Base-by-base conservation (phyloP, 352 stramenopile species). In the Thalassiosira hispida region DNA sequence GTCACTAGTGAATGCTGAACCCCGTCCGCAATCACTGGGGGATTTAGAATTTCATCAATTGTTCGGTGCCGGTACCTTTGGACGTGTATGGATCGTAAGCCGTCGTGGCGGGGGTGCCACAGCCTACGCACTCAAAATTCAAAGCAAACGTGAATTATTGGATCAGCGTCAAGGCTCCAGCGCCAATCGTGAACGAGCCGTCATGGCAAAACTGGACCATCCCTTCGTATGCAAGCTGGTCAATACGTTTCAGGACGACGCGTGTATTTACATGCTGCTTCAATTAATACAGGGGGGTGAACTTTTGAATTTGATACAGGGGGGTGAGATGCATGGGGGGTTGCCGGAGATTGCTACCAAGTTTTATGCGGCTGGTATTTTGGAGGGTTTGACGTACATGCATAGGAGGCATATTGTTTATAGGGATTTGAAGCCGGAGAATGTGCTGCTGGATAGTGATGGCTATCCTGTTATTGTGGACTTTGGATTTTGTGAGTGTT, bases 381-480 rank as follows among this genome's bases (percentile, higher is more conserved):
- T 98, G 25, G 91, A 98, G 6, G 95, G 93, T 20, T 91, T 99
- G 25, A 95, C 98, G 73, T 96, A 99, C 68, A 89, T 99, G 67
- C 85, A 90, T 97, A 11, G 95, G 95, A 86, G 89, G 31, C 91
- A 91, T 68, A 89, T 87, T 77, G 52, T 88, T 18, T 93, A 90
- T 68, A 85, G 85, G 18, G 85, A 84, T 92, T 94, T 96, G 95
- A 87, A 97, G 93, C 84, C 95, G 2, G 95, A 98, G 73, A 98
- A 98, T 88, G 79, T 90, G 7, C 75, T 97, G 61, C 73, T 97
- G 14, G 87, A 95, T 82, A 82, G 96, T 56, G 92, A 96, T 84
- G 97, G 97, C 0, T 98, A 99, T 88, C 95, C 98, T 65, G 98
- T 98, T 77, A 92, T 99, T 57, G 96, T 98, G 6, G 97, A 99